A percentile compares a stretch with the other conserved stretches of the same genome.
These are phyloP conservation scores for Aspergillus sp. DNA, from an alignment of 2,329 filamentous ascomycete species.

Conservation along the genomic window DNA sequence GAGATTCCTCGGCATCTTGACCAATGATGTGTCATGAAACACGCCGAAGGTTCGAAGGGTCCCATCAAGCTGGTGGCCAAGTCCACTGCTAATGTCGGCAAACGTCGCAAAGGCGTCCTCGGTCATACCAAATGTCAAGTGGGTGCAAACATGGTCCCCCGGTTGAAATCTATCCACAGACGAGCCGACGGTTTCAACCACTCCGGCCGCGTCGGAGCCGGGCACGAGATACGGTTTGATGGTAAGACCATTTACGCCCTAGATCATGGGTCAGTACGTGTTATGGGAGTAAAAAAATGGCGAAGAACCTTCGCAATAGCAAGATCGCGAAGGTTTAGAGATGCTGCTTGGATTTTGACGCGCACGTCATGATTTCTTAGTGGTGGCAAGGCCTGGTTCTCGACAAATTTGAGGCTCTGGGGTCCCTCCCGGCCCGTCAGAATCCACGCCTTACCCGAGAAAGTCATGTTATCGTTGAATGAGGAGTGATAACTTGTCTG, in stretches of 20 bases:
- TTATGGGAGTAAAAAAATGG: constrained; percentile 44
- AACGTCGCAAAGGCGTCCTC: constrained; percentile 43
- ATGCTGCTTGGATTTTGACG: constrained; percentile 53
- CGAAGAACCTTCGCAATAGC: constrained; percentile 38
- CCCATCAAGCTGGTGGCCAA: constrained; percentile 50
- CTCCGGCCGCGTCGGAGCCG: constrained; percentile 42
- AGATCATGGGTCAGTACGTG: background rate
- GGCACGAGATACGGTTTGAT: constrained; percentile 44
- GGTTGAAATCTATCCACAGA: constrained; percentile 52
- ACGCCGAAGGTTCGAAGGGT: constrained; percentile 48
- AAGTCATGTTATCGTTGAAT: too few species aligned
- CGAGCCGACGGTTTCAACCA: constrained; percentile 47
- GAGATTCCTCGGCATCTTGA: constrained; percentile 48
- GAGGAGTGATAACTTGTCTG: too few species aligned
- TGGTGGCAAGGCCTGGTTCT: constrained; percentile 53
- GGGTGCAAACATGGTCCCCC: constrained; percentile 54
- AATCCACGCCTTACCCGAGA: constrained; percentile 10
- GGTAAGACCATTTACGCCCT: constrained; percentile 49
- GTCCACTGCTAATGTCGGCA: constrained; percentile 37
- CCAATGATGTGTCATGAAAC: constrained; percentile 51
- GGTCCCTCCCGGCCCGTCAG: constrained; percentile 33
- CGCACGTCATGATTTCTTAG: constrained; percentile 66
- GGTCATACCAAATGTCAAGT: constrained; percentile 50
- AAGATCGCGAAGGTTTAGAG: constrained; percentile 45
- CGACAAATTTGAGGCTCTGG: constrained; percentile 51